Conservation (phyloP, 305 asterid genomes). For the Rubia peregrina region DNA sequence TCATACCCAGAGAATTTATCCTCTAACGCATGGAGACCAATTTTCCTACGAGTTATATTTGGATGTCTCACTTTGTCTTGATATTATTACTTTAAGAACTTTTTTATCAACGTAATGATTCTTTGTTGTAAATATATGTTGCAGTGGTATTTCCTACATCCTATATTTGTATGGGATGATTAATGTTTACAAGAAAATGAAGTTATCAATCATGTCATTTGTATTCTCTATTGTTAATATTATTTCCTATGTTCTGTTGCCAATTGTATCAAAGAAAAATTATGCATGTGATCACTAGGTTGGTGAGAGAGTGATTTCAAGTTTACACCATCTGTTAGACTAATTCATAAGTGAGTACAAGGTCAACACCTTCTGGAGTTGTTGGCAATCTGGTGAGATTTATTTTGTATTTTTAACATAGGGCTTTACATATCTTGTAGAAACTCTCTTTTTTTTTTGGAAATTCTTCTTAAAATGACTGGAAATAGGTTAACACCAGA, state of each 20-base stretch:
- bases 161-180: not conserved
- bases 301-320: not conserved
- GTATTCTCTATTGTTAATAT: not conserved
- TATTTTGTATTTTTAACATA: conserved; percentile 20
- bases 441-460: conserved; percentile 62
- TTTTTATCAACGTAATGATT: not conserved
- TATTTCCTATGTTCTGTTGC: not conserved
- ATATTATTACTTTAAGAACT: not conserved
- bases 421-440: conserved; percentile 89
- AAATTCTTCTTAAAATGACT: conserved; percentile 68
- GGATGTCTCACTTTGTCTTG: not conserved
- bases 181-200: not conserved
- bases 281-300: not conserved
- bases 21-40: not conserved
- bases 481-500: conserved; percentile 72
- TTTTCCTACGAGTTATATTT: not conserved
- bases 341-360: not conserved
- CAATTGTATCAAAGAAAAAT: not conserved
- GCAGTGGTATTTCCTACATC: not conserved
- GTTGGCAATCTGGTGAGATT: not conserved
- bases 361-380: not conserved
- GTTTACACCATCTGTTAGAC: not conserved
- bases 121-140: not conserved
- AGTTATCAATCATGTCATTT: not conserved
- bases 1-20: not conserved